These are phyloP conservation scores for Chromosphaera perkinsii DNA, from an alignment of 208 protist genomes.

Conservation along the genomic window DNA sequence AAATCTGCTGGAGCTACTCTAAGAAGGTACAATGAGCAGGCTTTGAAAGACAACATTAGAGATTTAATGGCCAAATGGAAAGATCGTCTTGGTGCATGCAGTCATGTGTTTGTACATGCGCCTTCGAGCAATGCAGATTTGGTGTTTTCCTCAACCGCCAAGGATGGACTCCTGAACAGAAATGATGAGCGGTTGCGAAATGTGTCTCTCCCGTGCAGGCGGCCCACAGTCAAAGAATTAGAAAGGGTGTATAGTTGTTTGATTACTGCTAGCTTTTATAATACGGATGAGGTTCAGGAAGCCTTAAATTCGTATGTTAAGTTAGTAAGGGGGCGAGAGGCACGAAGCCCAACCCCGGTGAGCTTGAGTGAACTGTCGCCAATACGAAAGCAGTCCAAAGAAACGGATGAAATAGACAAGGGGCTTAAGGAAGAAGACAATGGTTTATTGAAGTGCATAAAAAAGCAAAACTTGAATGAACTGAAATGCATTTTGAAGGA, in stretches of 20 bases:
- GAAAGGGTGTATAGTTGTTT: background rate
- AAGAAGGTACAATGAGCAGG: constrained; percentile 3
- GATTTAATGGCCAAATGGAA: background rate
- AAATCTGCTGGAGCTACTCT: constrained; percentile 18
- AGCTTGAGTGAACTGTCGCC: too few relatives aligned
- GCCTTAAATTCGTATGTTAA: too few relatives aligned
- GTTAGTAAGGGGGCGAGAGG: too few relatives aligned
- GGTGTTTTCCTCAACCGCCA: background rate
- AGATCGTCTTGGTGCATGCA: background rate
- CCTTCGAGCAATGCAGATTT: background rate
- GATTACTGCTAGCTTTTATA: background rate
- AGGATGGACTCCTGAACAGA: background rate
- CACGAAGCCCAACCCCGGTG: too few relatives aligned
- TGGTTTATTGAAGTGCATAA: too few relatives aligned
- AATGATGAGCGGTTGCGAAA: background rate
- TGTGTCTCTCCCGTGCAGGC: background rate
- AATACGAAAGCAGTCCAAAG: too few relatives aligned
- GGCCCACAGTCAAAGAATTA: background rate
- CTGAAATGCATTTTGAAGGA: too few relatives aligned
- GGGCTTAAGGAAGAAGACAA: too few relatives aligned
- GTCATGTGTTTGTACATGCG: constrained; percentile 1
- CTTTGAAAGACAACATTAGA: background rate
- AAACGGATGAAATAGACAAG: too few relatives aligned
- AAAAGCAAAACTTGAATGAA: too few relatives aligned
- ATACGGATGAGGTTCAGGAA: too few relatives aligned